Percentiles rank a stretch among this genome's conserved stretches.
phyloP scores from a whole-genome alignment of 1,284 basidiomycete genomes.

The Pulveroboletus ridleyi region DNA sequence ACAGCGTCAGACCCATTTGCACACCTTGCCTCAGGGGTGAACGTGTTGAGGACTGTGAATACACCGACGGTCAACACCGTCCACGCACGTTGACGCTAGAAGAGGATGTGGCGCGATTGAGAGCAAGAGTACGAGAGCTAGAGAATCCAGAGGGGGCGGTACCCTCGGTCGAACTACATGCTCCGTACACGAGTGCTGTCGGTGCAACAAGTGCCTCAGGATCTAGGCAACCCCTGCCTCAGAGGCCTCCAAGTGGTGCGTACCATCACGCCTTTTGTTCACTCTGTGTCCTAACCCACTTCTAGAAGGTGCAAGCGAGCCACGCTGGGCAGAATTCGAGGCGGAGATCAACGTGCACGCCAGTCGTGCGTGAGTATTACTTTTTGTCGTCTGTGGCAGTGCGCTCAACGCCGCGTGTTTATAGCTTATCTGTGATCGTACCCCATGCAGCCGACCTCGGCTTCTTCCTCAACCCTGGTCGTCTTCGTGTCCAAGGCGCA shows the following conservation, averaged over 20 bases:
- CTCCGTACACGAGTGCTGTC: conserved; percentile 35
- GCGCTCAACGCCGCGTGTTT: background rate
- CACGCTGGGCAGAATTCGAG: conserved; percentile 9
- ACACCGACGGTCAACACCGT: conserved; percentile 42
- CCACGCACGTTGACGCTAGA: conserved; percentile 45
- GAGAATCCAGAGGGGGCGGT: conserved; percentile 38
- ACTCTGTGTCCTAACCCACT: background rate
- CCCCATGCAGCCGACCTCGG: conserved; percentile 37
- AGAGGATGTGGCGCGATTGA: conserved; percentile 44
- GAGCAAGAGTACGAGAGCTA: conserved; percentile 43
- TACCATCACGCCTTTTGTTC: background rate
- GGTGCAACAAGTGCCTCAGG: background rate
- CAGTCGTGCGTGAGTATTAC: conserved; percentile 20
- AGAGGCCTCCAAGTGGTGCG: conserved; percentile 13
- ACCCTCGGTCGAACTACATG: conserved; percentile 36
- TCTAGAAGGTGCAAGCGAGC: background rate
- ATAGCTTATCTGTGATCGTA: conserved; percentile 28
- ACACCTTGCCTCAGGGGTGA: conserved; percentile 42
- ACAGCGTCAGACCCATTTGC: conserved; percentile 46
- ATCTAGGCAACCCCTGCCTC: background rate
- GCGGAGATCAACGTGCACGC: conserved; percentile 8
- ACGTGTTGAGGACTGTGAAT: conserved; percentile 49
- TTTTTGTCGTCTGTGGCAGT: background rate
- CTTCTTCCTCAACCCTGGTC: conserved; percentile 40
- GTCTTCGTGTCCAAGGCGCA: conserved; percentile 34